Base-by-base conservation (phyloP, 345 rosid genomes). In the Cardamine resedifolia region DNA sequence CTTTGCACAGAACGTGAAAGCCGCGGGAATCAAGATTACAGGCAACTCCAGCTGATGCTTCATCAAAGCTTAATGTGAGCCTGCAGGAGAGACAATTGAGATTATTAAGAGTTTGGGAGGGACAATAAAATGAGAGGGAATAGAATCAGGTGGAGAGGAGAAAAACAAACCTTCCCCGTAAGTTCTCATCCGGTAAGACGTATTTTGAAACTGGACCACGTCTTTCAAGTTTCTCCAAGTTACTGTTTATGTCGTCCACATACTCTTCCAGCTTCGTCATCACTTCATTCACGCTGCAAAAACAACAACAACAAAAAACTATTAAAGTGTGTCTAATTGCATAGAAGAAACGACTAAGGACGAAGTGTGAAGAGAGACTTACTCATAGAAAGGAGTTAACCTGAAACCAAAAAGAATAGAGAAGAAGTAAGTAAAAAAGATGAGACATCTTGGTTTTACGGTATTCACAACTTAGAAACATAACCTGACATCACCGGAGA, bases 321-420 rank as follows among this genome's bases (percentile, higher is more conserved):
- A 19, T 38, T 23, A 1, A 30, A 20, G 24, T 18, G 62, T 52
- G 30, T 27, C 18, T 34, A 45, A 55, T 30, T 52, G 65, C 52
- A 75, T 16, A 7, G 27, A 15, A 56, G 53, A 66, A 48, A 51
- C 11, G 0, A 59, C 2, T 27, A 6, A 8, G 19, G 50, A 47
- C 2, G 1, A 65, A 43, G 41, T 55, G 73, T 68, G 60, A 66
- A 44, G 15, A 44, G 15, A 24, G 11, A 58, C 99, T 95, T 86
- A 90, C 98, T 83, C 81, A 77, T 96, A 96, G 84, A 92, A 96
- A 59, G 98, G 98, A 72, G 97, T 92, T 78, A 96, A 83, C 87
- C 98, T 94, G 91, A 76, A 83, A 69, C 10, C 38, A 48, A 68
- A 59, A 67, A 38, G 6, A 21, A 68, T 2, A 53, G 14, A 43